Evolutionary conservation across 495 filamentous ascomycete species (phyloP).

Genomic region (Talaromyces liani): DNA sequence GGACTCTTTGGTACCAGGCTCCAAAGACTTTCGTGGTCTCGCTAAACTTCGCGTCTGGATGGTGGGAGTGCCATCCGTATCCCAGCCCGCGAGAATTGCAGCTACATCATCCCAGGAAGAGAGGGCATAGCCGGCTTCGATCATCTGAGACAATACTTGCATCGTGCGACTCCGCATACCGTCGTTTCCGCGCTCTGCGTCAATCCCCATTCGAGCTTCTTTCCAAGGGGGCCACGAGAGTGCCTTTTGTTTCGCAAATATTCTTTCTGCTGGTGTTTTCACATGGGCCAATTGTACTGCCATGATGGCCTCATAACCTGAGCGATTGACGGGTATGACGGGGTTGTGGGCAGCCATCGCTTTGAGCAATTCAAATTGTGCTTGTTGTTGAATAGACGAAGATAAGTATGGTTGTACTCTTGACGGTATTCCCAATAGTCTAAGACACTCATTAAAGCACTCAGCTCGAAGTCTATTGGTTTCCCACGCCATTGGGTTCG

Average conservation of each 20-base stretch:
- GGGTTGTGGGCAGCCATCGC: slow-evolving; percentile 54
- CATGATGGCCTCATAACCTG: slow-evolving; percentile 56
- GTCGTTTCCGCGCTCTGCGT: slow-evolving; percentile 47
- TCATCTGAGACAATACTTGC: slow-evolving; percentile 49
- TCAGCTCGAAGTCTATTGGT: slow-evolving; percentile 21
- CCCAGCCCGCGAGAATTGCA: slow-evolving; percentile 55
- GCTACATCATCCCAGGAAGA: slow-evolving; percentile 50
- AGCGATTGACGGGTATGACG: slow-evolving; percentile 46
- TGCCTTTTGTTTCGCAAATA: slow-evolving; percentile 52
- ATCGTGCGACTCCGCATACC: slow-evolving; percentile 52
- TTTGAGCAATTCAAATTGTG: slow-evolving; percentile 56
- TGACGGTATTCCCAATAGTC: slow-evolving; percentile 47
- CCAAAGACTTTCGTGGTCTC: slow-evolving; percentile 16
- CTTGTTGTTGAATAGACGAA: slow-evolving; percentile 43
- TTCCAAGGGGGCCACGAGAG: slow-evolving; percentile 69
- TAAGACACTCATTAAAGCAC: slow-evolving; percentile 48
- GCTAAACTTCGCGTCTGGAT: slow-evolving; percentile 52
- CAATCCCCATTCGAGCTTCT: slow-evolving; percentile 50
- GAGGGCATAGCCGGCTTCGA: slow-evolving; percentile 54
- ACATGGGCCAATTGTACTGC: slow-evolving; percentile 55
- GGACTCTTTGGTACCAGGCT: slow-evolving; percentile 10
- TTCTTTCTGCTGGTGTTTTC: slow-evolving; percentile 52
- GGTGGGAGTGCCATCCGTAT: slow-evolving; percentile 61
- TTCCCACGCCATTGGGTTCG: background rate
- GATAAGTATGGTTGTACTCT: slow-evolving; percentile 40